phyloP scores from a whole-genome alignment of 345 rosid species.

The Aquilaria sinensis region DNA sequence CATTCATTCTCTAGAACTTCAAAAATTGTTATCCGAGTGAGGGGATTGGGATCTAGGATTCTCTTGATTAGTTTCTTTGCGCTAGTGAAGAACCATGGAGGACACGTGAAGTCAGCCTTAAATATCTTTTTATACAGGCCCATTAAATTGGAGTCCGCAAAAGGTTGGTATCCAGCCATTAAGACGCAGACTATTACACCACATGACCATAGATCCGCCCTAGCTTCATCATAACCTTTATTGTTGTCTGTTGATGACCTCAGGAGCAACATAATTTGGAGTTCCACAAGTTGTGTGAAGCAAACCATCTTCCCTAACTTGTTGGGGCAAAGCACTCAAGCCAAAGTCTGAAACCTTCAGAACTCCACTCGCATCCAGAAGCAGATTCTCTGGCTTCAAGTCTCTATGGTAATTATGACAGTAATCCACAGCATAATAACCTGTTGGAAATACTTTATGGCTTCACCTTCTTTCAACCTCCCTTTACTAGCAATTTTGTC shows the following conservation, averaged over 20 bases:
- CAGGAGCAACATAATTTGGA: slow-evolving; percentile 99
- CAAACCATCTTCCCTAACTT: slow-evolving; percentile 97
- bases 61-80: slow-evolving; percentile 86
- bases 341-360: slow-evolving; percentile 98
- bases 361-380: slow-evolving; percentile 77
- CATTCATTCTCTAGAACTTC: too few species aligned
- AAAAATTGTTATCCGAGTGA: slow-evolving; percentile 57
- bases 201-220: slow-evolving; percentile 98
- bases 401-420: slow-evolving; percentile 96
- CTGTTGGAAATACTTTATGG: slow-evolving; percentile 91
- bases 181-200: slow-evolving; percentile 95
- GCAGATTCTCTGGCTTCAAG: slow-evolving; percentile 96
- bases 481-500: slow-evolving; percentile 97
- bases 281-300: slow-evolving; percentile 99
- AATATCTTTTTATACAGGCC: slow-evolving; percentile 75
- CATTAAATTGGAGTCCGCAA: slow-evolving; percentile 84
- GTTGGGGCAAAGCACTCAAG: slow-evolving; percentile 96
- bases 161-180: slow-evolving; percentile 98
- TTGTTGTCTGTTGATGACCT: slow-evolving; percentile 67
- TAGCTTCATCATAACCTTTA: slow-evolving; percentile 97
- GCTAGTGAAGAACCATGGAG: slow-evolving; percentile 88
- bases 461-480: slow-evolving; percentile 92
- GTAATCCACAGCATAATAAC: slow-evolving; percentile 95
- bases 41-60: slow-evolving; percentile 90
- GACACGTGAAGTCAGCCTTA: slow-evolving; percentile 10